phyloP scores from a whole-genome alignment of 2,329 filamentous ascomycete genomes.

The Nigrospora osmanthi region DNA sequence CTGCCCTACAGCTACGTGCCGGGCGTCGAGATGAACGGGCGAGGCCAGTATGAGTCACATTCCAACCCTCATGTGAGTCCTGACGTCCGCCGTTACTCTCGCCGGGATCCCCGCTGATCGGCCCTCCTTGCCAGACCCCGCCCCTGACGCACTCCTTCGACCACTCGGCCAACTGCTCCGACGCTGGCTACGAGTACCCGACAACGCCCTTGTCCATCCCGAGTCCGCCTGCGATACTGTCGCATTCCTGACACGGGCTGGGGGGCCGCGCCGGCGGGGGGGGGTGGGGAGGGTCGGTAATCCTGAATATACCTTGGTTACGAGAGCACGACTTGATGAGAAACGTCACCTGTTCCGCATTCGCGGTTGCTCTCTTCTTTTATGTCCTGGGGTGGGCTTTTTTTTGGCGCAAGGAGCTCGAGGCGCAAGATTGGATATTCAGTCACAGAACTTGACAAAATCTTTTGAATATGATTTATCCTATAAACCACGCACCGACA shows the following conservation, averaged over 20 bases:
- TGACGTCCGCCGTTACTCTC: constrained; percentile 31
- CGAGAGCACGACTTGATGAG: constrained; percentile 1
- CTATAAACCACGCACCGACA: too few relatives aligned
- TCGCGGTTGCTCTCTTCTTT: not conserved
- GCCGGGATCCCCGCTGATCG: constrained; percentile 39
- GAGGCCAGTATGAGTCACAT: constrained; percentile 53
- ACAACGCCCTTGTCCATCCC: constrained; percentile 69
- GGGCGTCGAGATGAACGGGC: constrained; percentile 53
- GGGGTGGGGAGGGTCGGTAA: not conserved
- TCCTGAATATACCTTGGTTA: not conserved
- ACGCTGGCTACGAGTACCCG: constrained; percentile 56
- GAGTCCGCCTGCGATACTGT: constrained; percentile 48
- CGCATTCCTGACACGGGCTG: too few relatives aligned
- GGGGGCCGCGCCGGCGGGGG: not conserved
- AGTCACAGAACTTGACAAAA: too few relatives aligned
- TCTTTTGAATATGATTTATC: too few relatives aligned
- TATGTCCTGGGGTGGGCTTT: not conserved
- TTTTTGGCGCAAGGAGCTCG: too few relatives aligned
- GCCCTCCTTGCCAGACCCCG: constrained; percentile 54
- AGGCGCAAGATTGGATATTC: too few relatives aligned
- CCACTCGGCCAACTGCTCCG: constrained; percentile 55
- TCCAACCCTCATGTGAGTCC: constrained; percentile 70
- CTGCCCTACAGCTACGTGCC: constrained; percentile 61
- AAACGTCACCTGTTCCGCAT: not conserved
- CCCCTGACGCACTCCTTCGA: constrained; percentile 69